Evolutionary conservation across 2,329 filamentous ascomycete genomes (phyloP).

Genomic region (Fusarium heterosporum): DNA sequence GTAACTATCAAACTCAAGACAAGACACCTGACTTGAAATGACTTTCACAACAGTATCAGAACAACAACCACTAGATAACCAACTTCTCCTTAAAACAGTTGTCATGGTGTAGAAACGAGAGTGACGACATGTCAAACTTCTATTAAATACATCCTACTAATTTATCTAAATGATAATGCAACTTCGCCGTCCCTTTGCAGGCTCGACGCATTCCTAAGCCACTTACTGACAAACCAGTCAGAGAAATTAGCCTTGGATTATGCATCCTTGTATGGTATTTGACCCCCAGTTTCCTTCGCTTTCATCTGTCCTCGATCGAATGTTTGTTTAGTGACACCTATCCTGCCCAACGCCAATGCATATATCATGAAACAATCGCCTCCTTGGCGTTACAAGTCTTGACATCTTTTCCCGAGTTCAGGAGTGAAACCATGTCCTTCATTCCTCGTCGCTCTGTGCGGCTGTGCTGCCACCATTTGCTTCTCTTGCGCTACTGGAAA

Average conservation of each 20-base stretch:
- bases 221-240: slow-evolving; percentile 19
- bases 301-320: slow-evolving; percentile 44
- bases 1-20: slow-evolving; percentile 7
- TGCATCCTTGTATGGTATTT: slow-evolving; percentile 48
- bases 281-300: slow-evolving; percentile 35
- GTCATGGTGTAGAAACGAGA: neutral
- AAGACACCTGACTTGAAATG: slow-evolving; percentile 25
- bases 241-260: slow-evolving; percentile 21
- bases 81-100: neutral
- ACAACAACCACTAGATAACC: neutral
- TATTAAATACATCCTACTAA: slow-evolving; percentile 57
- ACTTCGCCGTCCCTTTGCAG: slow-evolving; percentile 36
- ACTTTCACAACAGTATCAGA: neutral
- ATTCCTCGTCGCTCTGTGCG: slow-evolving; percentile 67
- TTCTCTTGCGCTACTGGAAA: slow-evolving; percentile 55
- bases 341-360: slow-evolving; percentile 49
- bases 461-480: slow-evolving; percentile 55
- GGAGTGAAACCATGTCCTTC: slow-evolving; percentile 29
- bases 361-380: slow-evolving; percentile 49
- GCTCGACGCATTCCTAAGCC: slow-evolving; percentile 30
- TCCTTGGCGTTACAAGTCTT: slow-evolving; percentile 31
- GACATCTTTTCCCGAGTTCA: slow-evolving; percentile 11
- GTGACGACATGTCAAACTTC: slow-evolving; percentile 49
- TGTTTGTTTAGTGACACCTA: slow-evolving; percentile 42
- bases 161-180: slow-evolving; percentile 50